Conservation (phyloP, 2,329 filamentous ascomycete species). For the Neopestalotiopsis sp. region DNA sequence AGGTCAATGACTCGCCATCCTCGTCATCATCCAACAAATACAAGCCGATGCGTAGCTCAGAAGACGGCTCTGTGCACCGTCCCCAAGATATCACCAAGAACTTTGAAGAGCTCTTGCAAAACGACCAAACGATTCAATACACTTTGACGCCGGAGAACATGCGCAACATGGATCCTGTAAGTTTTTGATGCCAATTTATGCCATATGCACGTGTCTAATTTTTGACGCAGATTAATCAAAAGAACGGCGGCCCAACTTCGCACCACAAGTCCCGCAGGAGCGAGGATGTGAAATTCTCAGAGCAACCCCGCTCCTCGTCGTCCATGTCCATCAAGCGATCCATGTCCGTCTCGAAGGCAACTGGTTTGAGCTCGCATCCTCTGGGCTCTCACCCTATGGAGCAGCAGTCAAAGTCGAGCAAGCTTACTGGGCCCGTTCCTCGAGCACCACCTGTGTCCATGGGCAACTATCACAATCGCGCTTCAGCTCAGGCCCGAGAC, state of each 20-base stretch:
- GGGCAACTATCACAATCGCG: conserved; percentile 38
- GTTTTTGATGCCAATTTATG: conserved; percentile 33
- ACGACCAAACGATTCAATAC: conserved; percentile 82
- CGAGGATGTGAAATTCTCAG: conserved; percentile 49
- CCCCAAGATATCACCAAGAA: conserved; percentile 68
- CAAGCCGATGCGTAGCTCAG: conserved; percentile 61
- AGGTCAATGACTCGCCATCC: conserved; percentile 56
- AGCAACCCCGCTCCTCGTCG: conserved; percentile 48
- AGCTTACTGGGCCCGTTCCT: conserved; percentile 34
- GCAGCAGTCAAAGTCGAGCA: conserved; percentile 28
- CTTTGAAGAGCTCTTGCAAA: conserved; percentile 81
- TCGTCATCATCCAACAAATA: conserved; percentile 57
- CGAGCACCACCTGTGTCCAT: conserved; percentile 38
- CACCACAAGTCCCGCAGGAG: conserved; percentile 50
- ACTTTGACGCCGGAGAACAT: conserved; percentile 82
- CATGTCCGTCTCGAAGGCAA: conserved; percentile 48
- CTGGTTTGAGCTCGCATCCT: conserved; percentile 44
- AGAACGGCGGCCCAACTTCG: conserved; percentile 46
- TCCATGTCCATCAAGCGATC: conserved; percentile 46
- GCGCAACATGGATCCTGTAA: conserved; percentile 77
- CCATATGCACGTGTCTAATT: background rate
- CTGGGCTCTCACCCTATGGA: conserved; percentile 32
- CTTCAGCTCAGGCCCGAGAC: conserved; percentile 65
- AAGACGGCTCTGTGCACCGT: conserved; percentile 56
- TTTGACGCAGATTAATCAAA: conserved; percentile 26